Evolutionary conservation across 2,329 filamentous ascomycete species (phyloP).

Genomic region (Fusarium acutatum): DNA sequence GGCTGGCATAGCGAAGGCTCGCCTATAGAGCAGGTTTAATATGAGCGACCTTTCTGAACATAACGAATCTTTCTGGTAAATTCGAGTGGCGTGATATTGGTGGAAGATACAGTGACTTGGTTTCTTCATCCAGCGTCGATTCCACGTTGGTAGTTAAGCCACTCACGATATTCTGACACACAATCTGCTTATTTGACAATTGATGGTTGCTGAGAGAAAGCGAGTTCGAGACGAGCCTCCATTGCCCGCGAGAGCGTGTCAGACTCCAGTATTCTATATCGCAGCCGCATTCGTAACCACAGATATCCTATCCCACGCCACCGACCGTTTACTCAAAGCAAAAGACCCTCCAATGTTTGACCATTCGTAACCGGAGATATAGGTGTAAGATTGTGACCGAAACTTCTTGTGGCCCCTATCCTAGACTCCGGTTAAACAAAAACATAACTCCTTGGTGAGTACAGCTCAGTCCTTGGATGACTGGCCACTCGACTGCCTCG

Average conservation of each 20-base stretch:
- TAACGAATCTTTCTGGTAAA: not conserved
- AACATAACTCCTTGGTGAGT: not conserved
- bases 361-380: not conserved
- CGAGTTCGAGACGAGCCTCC: not conserved
- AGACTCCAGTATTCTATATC: not conserved
- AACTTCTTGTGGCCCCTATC: not conserved
- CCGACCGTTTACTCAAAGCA: not conserved
- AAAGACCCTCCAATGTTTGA: not conserved
- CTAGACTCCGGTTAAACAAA: not conserved
- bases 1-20: slow-evolving; percentile 62
- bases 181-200: not conserved
- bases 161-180: not conserved
- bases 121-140: not conserved
- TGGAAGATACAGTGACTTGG: not conserved
- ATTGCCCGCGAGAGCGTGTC: not conserved
- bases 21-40: slow-evolving; percentile 51
- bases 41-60: not conserved
- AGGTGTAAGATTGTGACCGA: not conserved
- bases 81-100: not conserved
- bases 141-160: not conserved
- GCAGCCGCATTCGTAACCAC: not conserved
- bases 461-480: slow-evolving; percentile 5
- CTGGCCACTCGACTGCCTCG: slow-evolving; percentile 15
- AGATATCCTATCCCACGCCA: not conserved
- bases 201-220: not conserved